These are phyloP conservation scores for Pseudognaphalium luteoalbum DNA, from an alignment of 129 eudicot genomes.

Conservation along the genomic window DNA sequence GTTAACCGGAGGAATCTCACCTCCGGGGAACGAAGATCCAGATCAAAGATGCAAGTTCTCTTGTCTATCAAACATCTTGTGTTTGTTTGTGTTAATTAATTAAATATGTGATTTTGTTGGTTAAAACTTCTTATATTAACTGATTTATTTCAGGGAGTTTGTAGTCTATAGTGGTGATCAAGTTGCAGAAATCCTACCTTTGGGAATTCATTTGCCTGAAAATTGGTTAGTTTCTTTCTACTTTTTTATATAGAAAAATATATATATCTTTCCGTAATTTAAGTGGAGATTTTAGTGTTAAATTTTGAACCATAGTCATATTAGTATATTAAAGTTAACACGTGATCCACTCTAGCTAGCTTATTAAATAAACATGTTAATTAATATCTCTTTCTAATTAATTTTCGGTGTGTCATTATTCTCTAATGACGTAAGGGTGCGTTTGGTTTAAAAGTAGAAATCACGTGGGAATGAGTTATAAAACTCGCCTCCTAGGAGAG, in stretches of 20 bases:
- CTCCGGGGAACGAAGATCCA: slow-evolving; percentile 17
- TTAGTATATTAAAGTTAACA: background rate
- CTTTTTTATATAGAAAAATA: background rate
- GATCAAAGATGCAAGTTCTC: slow-evolving; percentile 31
- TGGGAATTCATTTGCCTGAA: slow-evolving; percentile 34
- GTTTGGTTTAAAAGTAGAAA: too few species aligned
- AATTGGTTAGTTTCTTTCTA: slow-evolving; percentile 23
- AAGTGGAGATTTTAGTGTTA: background rate
- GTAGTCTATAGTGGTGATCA: slow-evolving; percentile 31
- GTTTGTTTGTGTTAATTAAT: background rate
- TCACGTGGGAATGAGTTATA: too few species aligned
- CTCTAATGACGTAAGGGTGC: too few species aligned
- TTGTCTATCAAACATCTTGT: background rate
- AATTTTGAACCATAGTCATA: background rate
- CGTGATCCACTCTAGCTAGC: too few species aligned
- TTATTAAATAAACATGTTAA: too few species aligned
- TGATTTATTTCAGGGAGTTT: slow-evolving; percentile 26
- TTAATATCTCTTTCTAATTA: too few species aligned
- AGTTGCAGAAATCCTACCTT: slow-evolving; percentile 33
- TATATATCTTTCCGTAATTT: background rate
- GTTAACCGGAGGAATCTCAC: slow-evolving; percentile 24
- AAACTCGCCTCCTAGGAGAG: too few species aligned
- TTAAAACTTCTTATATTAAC: background rate
- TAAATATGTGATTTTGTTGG: background rate
- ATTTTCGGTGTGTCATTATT: too few species aligned